Percentiles rank a stretch among this genome's conserved stretches.
These are phyloP conservation scores for Digitaria exilis DNA, from an alignment of 202 grass and related monocot genomes.

Conservation along the genomic window DNA sequence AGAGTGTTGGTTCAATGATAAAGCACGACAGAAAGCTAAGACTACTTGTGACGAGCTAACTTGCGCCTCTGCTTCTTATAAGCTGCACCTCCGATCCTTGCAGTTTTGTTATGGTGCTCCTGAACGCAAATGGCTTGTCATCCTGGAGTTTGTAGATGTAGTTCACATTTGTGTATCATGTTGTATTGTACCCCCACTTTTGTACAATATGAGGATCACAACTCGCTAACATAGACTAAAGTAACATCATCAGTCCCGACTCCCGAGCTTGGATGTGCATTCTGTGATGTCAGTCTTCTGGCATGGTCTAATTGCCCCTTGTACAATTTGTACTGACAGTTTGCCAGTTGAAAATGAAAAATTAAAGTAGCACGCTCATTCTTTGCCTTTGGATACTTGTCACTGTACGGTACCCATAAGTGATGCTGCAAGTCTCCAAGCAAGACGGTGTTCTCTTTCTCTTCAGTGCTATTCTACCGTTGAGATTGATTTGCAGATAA, in stretches of 20 bases:
- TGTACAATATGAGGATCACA: slow-evolving; percentile 26
- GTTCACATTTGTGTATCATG: slow-evolving; percentile 13
- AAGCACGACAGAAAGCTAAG: slow-evolving; percentile 89
- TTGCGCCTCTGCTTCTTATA: background rate
- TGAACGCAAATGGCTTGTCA: background rate
- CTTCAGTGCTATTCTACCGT: slow-evolving; percentile 2
- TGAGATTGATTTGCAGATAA: background rate
- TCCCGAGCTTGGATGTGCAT: background rate
- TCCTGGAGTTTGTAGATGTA: slow-evolving; percentile 38
- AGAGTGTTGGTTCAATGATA: slow-evolving; percentile 85
- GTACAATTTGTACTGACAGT: background rate
- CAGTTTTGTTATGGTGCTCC: background rate
- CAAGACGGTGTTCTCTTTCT: background rate
- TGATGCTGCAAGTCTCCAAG: background rate
- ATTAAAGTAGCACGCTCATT: background rate
- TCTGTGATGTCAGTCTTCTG: background rate
- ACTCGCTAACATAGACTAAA: slow-evolving; percentile 1
- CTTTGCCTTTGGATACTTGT: background rate
- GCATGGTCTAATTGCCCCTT: background rate
- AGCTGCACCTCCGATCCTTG: background rate
- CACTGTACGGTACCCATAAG: background rate
- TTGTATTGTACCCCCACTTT: slow-evolving; percentile 12
- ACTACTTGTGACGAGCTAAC: slow-evolving; percentile 50
- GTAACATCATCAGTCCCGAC: slow-evolving; percentile 2
- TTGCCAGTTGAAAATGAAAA: slow-evolving; percentile 3